Conservation (phyloP, 2,329 filamentous ascomycete species). For the Grosmannia serpens region DNA sequence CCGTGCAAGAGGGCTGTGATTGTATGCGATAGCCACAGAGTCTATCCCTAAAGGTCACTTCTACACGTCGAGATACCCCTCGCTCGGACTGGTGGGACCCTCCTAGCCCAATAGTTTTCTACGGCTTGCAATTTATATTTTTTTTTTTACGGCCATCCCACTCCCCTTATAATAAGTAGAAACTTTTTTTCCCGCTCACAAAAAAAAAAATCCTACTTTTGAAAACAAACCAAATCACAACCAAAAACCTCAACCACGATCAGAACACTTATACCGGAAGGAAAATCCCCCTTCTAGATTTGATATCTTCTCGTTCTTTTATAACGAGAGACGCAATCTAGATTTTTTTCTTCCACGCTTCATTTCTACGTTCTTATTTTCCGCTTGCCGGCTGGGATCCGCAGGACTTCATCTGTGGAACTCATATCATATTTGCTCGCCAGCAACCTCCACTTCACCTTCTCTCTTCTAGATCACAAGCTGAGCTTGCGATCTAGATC, state of each 20-base stretch:
- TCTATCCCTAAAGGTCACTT: not conserved
- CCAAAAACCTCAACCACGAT: not conserved
- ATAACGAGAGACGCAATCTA: slow-evolving; percentile 3
- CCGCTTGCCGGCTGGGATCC: slow-evolving; percentile 14
- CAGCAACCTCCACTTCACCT: slow-evolving; percentile 25
- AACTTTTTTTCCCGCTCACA: slow-evolving; percentile 4
- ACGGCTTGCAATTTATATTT: not conserved
- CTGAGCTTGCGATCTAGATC: slow-evolving; percentile 66
- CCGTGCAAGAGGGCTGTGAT: not conserved
- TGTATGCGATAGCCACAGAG: not conserved
- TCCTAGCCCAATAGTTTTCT: not conserved
- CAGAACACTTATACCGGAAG: not conserved
- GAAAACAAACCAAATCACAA: slow-evolving; percentile 4
- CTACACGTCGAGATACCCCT: not conserved
- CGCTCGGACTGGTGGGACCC: not conserved
- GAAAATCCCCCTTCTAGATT: slow-evolving; percentile 2
- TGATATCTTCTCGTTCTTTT: slow-evolving; percentile 8
- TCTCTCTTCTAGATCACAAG: slow-evolving; percentile 55
- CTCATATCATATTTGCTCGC: slow-evolving; percentile 19
- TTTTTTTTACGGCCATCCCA: slow-evolving; percentile 4
- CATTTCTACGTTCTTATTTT: slow-evolving; percentile 14
- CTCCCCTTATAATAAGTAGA: slow-evolving; percentile 4
- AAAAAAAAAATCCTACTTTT: slow-evolving; percentile 5
- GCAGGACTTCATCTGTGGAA: slow-evolving; percentile 22
- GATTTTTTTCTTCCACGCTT: slow-evolving; percentile 2